phyloP scores from a whole-genome alignment of 192 early-diverging fungal genomes.

The Dispira parvispora region DNA sequence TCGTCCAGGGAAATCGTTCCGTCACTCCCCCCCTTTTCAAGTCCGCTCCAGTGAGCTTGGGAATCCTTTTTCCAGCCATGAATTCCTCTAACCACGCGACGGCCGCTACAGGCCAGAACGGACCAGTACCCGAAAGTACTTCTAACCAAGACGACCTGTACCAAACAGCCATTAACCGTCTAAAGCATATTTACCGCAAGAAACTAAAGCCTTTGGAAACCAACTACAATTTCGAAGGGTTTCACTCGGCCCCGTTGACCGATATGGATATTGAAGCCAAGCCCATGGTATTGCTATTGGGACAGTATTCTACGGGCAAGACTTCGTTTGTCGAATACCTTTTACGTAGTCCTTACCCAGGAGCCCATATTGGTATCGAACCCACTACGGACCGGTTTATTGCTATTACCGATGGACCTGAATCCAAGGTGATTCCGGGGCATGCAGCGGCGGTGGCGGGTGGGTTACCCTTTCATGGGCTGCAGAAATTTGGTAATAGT shows the following conservation, averaged over 20 bases:
- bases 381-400: conserved; percentile 76
- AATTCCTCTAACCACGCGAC: no score
- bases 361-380: conserved; percentile 71
- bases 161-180: conserved; percentile 34
- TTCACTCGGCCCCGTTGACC: conserved; percentile 63
- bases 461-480: conserved; percentile 66
- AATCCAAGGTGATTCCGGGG: conserved; percentile 66
- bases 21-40: no score
- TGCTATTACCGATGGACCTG: conserved; percentile 59
- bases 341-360: conserved; percentile 62
- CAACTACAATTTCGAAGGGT: conserved; percentile 61
- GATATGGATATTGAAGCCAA: conserved; percentile 70
- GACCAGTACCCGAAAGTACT: no score
- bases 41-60: no score
- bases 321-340: conserved; percentile 69
- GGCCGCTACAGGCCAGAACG: no score
- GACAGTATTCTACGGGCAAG: conserved; percentile 81
- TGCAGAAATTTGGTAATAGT: conserved; percentile 62
- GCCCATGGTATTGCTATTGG: conserved; percentile 72
- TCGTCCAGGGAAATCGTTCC: no score
- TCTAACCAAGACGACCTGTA: conserved; percentile 28
- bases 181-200: conserved; percentile 48
- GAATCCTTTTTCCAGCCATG: no score
- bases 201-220: conserved; percentile 60
- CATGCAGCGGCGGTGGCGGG: conserved; percentile 68